Evolutionary conservation across 106 monocot genomes (phyloP).

Genomic region (Cymbidium sinense): DNA sequence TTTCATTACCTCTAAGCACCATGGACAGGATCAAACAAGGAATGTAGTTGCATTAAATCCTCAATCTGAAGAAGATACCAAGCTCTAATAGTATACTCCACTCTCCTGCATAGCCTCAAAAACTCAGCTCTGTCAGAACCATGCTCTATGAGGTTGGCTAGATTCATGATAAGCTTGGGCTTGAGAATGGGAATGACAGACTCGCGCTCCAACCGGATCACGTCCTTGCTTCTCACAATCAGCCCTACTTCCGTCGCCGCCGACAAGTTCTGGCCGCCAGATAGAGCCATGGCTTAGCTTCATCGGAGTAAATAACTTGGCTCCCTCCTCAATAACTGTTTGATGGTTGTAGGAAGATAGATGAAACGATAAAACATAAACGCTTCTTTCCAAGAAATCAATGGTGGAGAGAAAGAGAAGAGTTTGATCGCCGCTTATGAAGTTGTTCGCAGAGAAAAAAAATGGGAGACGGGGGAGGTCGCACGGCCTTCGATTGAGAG

Average conservation of each 20-base stretch:
- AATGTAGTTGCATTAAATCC: constrained; percentile 74
- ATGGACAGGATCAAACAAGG: no score
- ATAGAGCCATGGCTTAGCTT: background rate
- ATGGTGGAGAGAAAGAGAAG: background rate
- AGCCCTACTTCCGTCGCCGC: background rate
- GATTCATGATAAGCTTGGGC: no score
- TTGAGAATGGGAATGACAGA: constrained; percentile 84
- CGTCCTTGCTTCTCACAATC: constrained; percentile 44
- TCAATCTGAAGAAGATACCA: constrained; percentile 81
- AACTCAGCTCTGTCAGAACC: no score
- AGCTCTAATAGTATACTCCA: constrained; percentile 52
- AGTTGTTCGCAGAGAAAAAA: no score
- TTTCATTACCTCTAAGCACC: no score
- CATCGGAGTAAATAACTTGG: background rate
- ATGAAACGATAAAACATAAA: background rate
- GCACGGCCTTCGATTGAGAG: no score
- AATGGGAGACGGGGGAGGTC: no score
- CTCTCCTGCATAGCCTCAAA: no score
- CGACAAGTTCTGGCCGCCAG: background rate
- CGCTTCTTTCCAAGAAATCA: background rate
- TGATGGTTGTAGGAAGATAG: no score
- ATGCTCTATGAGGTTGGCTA: no score
- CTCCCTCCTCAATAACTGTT: background rate
- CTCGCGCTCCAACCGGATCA: constrained; percentile 66
- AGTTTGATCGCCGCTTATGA: no score